These are phyloP conservation scores for Ceratocystis alfenasii DNA, from an alignment of 2,329 filamentous ascomycete genomes.

Conservation along the genomic window DNA sequence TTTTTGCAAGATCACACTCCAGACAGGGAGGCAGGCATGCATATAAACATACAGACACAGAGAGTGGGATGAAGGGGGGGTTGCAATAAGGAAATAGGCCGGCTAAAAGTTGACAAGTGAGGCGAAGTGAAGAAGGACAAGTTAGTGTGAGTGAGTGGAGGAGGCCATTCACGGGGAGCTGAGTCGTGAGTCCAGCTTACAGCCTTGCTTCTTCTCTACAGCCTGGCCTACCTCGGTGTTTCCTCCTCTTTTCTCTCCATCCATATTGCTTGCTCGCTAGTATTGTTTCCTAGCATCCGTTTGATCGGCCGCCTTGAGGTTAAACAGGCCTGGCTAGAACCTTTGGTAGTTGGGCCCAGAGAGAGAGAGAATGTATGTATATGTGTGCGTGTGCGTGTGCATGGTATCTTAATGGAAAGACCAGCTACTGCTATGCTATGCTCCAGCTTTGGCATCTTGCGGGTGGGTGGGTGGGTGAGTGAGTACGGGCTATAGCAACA, in stretches of 20 bases:
- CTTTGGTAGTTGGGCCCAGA: neutral
- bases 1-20: neutral
- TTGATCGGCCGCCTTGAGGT: neutral
- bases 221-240: neutral
- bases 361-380: neutral
- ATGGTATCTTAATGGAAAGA: neutral
- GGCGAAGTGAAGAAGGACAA: too few species aligned
- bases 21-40: neutral
- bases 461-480: neutral
- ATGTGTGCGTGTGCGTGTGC: too few species aligned
- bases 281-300: neutral
- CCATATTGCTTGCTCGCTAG: too few species aligned
- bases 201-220: neutral
- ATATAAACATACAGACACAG: neutral
- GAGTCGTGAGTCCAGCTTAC: too few species aligned
- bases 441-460: too few species aligned
- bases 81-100: too few species aligned
- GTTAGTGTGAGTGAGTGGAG: neutral
- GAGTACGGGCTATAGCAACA: neutral
- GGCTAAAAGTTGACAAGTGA: too few species aligned
- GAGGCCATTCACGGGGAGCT: too few species aligned
- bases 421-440: neutral
- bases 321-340: neutral
- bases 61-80: neutral
- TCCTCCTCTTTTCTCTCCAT: neutral